Conservation (phyloP, 148 eudicot species). For the Rhododendron mucronatum region DNA sequence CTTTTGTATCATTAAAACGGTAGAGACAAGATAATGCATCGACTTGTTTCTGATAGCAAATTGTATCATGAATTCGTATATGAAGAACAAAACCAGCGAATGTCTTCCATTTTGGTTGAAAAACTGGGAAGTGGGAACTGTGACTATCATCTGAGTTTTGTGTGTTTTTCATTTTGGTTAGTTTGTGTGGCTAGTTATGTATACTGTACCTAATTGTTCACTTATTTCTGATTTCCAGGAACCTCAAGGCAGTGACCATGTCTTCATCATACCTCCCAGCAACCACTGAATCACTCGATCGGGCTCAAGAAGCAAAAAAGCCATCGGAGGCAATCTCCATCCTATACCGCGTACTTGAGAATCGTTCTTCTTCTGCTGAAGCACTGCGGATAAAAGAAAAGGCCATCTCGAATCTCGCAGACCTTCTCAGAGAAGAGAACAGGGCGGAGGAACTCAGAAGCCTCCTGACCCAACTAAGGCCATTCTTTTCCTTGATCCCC, state of each 20-base stretch:
- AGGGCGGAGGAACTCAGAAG: constrained; percentile 31
- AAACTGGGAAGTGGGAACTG: constrained; percentile 12
- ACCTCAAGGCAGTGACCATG: constrained; percentile 15
- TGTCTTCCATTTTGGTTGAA: not conserved
- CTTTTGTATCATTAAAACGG: not conserved
- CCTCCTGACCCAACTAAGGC: constrained; percentile 32
- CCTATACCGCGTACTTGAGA: constrained; percentile 27
- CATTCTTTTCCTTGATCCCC: constrained; percentile 39
- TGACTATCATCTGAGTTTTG: constrained; percentile 23
- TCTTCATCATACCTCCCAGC: constrained; percentile 35
- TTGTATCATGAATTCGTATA: not conserved
- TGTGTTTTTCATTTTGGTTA: not conserved
- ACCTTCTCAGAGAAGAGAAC: constrained; percentile 29
- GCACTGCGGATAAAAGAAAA: constrained; percentile 31
- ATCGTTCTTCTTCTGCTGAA: constrained; percentile 34
- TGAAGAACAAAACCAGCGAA: not conserved
- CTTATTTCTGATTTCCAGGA: constrained; percentile 9
- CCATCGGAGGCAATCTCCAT: constrained; percentile 28
- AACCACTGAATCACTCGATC: constrained; percentile 27
- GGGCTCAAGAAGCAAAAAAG: constrained; percentile 34
- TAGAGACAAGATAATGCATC: not conserved
- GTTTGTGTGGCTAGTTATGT: not conserved
- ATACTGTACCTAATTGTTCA: not conserved
- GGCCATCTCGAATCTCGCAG: constrained; percentile 30
- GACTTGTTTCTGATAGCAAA: not conserved